Evolutionary conservation across 2,329 filamentous ascomycete genomes (phyloP).

Genomic region (Periconia digitata): DNA sequence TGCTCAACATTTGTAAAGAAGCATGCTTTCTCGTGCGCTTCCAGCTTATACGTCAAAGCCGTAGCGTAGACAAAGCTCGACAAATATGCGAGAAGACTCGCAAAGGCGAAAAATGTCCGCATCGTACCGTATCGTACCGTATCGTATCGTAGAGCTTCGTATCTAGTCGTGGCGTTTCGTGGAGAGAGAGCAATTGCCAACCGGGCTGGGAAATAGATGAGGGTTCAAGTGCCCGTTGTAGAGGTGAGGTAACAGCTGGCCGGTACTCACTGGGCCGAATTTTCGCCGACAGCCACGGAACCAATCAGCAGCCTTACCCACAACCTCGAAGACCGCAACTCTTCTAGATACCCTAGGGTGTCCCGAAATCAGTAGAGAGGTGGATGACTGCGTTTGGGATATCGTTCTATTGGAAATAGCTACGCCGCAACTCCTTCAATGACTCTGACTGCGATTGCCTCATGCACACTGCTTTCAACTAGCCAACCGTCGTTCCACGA

Average conservation of each 20-base stretch:
- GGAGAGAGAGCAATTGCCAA: neutral
- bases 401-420: neutral
- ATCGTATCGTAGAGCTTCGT: conserved; percentile 8
- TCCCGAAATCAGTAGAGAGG: no score
- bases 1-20: conserved; percentile 84
- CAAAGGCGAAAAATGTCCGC: conserved; percentile 35
- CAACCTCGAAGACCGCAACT: no score
- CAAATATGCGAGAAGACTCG: conserved; percentile 62
- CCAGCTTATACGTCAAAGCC: conserved; percentile 89
- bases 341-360: no score
- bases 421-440: neutral
- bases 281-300: neutral
- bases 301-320: neutral
- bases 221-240: neutral
- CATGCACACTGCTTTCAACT: conserved; percentile 1
- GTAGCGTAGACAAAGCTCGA: conserved; percentile 77
- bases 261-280: neutral
- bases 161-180: conserved; percentile 6
- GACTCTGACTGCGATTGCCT: neutral
- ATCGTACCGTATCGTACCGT: conserved; percentile 23
- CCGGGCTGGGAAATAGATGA: neutral
- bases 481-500: neutral
- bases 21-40: conserved; percentile 90
- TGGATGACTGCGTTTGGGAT: no score
- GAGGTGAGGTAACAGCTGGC: conserved; percentile 2